Base-by-base conservation (phyloP, 1,139 yeast species). In the Blastobotrys elegans region DNA sequence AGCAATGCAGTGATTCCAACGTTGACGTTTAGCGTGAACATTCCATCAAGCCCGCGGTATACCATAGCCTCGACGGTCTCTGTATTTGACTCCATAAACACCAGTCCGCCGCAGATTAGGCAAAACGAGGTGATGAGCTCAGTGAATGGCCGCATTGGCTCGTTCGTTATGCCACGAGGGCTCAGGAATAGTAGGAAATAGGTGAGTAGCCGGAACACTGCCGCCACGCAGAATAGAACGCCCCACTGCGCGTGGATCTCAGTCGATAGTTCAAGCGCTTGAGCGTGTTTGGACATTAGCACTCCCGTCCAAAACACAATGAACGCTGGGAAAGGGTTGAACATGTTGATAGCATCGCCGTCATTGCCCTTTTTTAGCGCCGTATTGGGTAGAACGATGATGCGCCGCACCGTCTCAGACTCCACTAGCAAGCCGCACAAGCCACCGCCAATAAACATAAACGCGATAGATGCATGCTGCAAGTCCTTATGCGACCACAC, bases 221-320 rank as follows among this genome's bases (percentile, higher is more conserved):
- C 83, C 1, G 88, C 97, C 54, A 79, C 74, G 16, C 89, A 76
- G 52, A 92, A 73, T 60, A 92, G 67, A 50, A 76, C 75, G 4
- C 98, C 98, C 98, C 98, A 92, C 69, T 88, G 97, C 46, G 76
- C 70, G 65, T 92, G 98, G 53, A 92, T 78, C 31, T 70, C 72
- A 1, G 97, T 87, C 1, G 96, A 81, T 30, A 84, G 74, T 42
- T 66, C 71, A 0, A 92, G 81, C 2, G 90, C 87, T 67, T 92
- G 98, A 43, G 80, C 82, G 66, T 92, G 98, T 65, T 84, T 87
- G 2, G 97, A 88, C 98, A 92, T 92, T 53, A 92, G 73, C n/a
- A 84, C 74, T 22, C 98, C 98, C 0, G 97, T 92, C 96, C 97
- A 92, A 67, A 86, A 92, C 34, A 92, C 85, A 10, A 95, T 88